Evolutionary conservation across 768 basidiomycete genomes (phyloP), one percentile per base, ranked within the genome.

Genomic region (Trametes meyenii): DNA sequence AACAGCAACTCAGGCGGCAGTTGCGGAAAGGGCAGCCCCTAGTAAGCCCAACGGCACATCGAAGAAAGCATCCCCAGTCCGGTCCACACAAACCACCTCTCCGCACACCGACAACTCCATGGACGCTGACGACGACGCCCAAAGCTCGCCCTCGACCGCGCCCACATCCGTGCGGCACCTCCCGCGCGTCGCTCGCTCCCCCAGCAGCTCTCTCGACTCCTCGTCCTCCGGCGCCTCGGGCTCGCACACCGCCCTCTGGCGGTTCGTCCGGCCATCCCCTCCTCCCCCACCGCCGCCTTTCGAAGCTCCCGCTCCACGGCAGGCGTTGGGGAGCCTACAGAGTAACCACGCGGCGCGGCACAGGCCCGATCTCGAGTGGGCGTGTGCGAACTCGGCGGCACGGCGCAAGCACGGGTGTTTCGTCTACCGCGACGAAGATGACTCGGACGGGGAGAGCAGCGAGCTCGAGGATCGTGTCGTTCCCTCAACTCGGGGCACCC

Each of bases 331-430:
- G 5, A 43, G 23, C 19, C n/a, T 58, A 13, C 57, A 58, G 24
- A 24, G 17, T 3, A 19, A 26, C 40, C 26, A 21, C 3, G 45
- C 10, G 5, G 23, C 21, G 24, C 23, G 71, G 64, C 66, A 66
- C 23, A 61, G 69, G 51, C 73, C 72, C 50, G 76, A 75, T 2
- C 74, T 81, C 13, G 79, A 81, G 63, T 81, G 79, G 79, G 79
- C 79, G 14, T 81, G 79, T 62, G 74, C 79, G 24, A 75, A 71
- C 46, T 72, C 74, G 21, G 63, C 74, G 17, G 79, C 77, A 59
- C 78, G 77, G 19, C 70, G 71, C 39, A 76, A 74, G 36, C 50
- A 64, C 38, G 58, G 64, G 17, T 36, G 24, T 19, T 56, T 39
- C 43, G 62, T 60, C 40, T 64, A 64, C 42, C 62, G 60, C 23